phyloP scores from a whole-genome alignment of 2,329 filamentous ascomycete species.

The Colletotrichum sp. region DNA sequence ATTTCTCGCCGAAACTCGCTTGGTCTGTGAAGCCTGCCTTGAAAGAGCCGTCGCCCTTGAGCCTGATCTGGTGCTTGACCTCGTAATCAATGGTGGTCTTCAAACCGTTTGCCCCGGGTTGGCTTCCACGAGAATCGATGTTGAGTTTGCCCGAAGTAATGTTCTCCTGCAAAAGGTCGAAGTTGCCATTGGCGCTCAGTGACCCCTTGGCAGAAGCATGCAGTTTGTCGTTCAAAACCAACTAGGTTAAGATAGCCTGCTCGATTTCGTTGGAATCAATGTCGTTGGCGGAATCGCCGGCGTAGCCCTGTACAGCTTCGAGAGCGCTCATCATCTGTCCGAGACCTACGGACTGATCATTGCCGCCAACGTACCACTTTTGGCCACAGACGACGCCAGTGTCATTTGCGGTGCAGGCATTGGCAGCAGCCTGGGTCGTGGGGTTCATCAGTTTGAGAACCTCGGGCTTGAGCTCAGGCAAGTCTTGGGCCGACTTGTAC shows the following conservation, averaged over 20 bases:
- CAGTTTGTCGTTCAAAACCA: neutral
- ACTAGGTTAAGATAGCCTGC: neutral
- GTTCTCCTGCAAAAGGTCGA: neutral
- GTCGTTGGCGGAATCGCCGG: neutral
- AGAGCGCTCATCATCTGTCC: conserved; percentile 71
- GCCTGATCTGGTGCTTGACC: neutral
- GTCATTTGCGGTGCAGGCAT: conserved; percentile 60
- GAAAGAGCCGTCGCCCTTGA: neutral
- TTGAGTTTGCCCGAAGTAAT: neutral
- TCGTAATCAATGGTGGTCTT: neutral
- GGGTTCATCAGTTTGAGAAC: conserved; percentile 54
- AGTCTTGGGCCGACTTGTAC: conserved; percentile 61
- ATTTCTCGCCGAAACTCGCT: neutral
- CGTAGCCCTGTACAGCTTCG: conserved; percentile 65
- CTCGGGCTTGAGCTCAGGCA: conserved; percentile 55
- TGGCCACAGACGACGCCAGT: conserved; percentile 62
- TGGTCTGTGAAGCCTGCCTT: neutral
- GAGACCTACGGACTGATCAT: conserved; percentile 59
- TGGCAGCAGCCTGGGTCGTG: conserved; percentile 60
- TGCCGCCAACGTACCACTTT: conserved; percentile 65
- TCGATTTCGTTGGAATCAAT: neutral
- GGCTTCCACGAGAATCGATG: neutral
- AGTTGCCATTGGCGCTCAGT: neutral
- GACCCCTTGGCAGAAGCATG: neutral
- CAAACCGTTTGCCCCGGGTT: neutral